Percentiles rank a stretch among this genome's conserved stretches.
phyloP scores from a whole-genome alignment of 1,284 basidiomycete genomes.

The Vanrija sp. region DNA sequence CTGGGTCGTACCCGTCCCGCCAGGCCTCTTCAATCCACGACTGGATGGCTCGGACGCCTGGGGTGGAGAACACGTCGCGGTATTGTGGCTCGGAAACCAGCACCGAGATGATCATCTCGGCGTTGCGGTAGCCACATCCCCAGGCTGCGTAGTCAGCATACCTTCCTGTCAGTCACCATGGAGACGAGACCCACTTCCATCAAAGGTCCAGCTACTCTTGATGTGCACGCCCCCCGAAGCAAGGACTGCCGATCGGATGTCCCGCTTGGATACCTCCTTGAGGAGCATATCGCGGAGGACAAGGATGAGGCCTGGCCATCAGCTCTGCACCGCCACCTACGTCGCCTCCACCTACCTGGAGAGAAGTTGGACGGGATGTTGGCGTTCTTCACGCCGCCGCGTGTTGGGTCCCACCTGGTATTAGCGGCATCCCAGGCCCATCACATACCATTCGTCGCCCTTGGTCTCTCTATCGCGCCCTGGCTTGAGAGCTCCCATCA shows the following conservation, averaged over 20 bases:
- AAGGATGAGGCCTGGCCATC: constrained; percentile 60
- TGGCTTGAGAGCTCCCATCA: constrained; percentile 29
- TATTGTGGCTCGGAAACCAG: constrained; percentile 49
- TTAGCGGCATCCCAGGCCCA: background rate
- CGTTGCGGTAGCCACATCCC: constrained; percentile 67
- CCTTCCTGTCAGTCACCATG: constrained; percentile 39
- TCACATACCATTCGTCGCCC: constrained; percentile 37
- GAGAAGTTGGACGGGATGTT: constrained; percentile 61
- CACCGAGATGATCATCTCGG: constrained; percentile 70
- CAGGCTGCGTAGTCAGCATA: constrained; percentile 27
- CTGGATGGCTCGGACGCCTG: constrained; percentile 70
- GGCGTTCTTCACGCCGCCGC: constrained; percentile 9
- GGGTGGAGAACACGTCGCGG: constrained; percentile 40
- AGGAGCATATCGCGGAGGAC: constrained; percentile 59
- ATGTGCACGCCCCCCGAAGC: constrained; percentile 65
- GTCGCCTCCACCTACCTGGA: constrained; percentile 56
- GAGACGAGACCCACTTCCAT: constrained; percentile 73
- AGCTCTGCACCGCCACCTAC: background rate
- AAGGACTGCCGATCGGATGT: constrained; percentile 60
- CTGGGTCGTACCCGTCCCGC: constrained; percentile 65
- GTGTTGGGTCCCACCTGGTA: constrained; percentile 41
- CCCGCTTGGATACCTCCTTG: constrained; percentile 55
- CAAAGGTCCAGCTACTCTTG: constrained; percentile 58
- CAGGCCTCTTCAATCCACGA: constrained; percentile 74
- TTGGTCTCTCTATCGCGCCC: constrained; percentile 22